Evolutionary conservation across 805 yeast species (phyloP).

Genomic region (Kodamaea sagamina): DNA sequence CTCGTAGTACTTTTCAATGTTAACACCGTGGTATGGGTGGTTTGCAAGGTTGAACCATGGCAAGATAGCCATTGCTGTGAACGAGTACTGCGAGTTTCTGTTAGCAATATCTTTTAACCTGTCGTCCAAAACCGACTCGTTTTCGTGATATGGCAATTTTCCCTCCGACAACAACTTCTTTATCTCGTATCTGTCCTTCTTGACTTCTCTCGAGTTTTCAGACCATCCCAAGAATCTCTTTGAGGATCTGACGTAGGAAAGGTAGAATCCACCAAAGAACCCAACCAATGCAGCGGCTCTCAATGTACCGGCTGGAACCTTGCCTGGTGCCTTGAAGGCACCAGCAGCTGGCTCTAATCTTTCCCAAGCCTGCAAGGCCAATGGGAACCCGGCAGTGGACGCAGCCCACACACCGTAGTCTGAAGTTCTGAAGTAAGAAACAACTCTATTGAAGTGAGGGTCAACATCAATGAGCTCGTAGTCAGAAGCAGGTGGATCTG

Average conservation of each 20-base stretch:
- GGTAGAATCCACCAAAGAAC: slow-evolving; percentile 67
- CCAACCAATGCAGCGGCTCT: slow-evolving; percentile 68
- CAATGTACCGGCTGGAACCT: slow-evolving; percentile 55
- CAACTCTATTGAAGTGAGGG: slow-evolving; percentile 73
- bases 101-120: slow-evolving; percentile 74
- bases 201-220: slow-evolving; percentile 72
- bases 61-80: slow-evolving; percentile 55
- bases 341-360: slow-evolving; percentile 45
- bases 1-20: slow-evolving; percentile 46
- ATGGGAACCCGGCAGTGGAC: slow-evolving; percentile 44
- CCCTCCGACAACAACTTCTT: slow-evolving; percentile 66
- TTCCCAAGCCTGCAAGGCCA: slow-evolving; percentile 45
- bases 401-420: slow-evolving; percentile 58
- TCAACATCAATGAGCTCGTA: slow-evolving; percentile 69
- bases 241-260: slow-evolving; percentile 67
- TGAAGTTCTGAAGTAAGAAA: slow-evolving; percentile 66
- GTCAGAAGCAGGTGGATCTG: slow-evolving; percentile 36
- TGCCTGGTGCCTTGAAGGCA: slow-evolving; percentile 46
- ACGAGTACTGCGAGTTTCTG: slow-evolving; percentile 75
- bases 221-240: slow-evolving; percentile 76
- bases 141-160: slow-evolving; percentile 65
- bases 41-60: slow-evolving; percentile 83
- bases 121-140: slow-evolving; percentile 55
- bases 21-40: slow-evolving; percentile 83
- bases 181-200: slow-evolving; percentile 71